Conservation (phyloP, 2,329 filamentous ascomycete species). For the Helicocarpus griseus region DNA sequence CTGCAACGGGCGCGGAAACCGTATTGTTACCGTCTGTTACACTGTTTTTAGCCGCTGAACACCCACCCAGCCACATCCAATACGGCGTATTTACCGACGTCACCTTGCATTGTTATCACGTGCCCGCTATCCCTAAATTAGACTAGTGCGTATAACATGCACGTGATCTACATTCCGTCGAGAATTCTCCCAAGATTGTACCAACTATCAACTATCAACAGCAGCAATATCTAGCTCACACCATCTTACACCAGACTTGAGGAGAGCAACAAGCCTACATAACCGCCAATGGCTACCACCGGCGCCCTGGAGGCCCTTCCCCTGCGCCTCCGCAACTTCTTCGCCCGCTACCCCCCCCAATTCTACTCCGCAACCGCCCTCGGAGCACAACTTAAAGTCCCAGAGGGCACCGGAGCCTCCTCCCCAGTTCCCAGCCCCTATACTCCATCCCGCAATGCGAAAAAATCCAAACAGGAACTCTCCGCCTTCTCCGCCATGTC, state of each 20-base stretch:
- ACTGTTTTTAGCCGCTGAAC: not conserved
- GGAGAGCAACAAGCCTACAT: not conserved
- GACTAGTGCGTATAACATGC: not conserved
- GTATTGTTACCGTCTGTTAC: not conserved
- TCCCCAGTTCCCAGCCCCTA: constrained; percentile 28
- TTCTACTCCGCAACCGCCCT: constrained; percentile 33
- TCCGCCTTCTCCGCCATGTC: constrained; percentile 23
- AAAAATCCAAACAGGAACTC: constrained; percentile 27
- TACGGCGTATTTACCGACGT: not conserved
- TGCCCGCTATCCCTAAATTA: not conserved
- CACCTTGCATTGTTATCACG: not conserved
- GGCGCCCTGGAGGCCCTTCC: constrained; percentile 63
- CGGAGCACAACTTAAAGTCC: constrained; percentile 16
- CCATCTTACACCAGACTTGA: not conserved
- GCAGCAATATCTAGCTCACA: constrained; percentile 7
- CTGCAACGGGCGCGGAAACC: not conserved
- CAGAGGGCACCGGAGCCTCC: constrained; percentile 26
- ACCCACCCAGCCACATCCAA: not conserved
- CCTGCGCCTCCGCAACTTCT: constrained; percentile 69
- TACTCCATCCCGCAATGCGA: constrained; percentile 33
- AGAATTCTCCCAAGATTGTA: not conserved
- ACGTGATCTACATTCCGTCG: not conserved
- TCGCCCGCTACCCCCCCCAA: constrained; percentile 76
- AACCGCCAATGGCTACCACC: constrained; percentile 9
- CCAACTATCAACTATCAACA: not conserved